Conservation (phyloP, 2,329 filamentous ascomycete species). For the Xylaria sp. region DNA sequence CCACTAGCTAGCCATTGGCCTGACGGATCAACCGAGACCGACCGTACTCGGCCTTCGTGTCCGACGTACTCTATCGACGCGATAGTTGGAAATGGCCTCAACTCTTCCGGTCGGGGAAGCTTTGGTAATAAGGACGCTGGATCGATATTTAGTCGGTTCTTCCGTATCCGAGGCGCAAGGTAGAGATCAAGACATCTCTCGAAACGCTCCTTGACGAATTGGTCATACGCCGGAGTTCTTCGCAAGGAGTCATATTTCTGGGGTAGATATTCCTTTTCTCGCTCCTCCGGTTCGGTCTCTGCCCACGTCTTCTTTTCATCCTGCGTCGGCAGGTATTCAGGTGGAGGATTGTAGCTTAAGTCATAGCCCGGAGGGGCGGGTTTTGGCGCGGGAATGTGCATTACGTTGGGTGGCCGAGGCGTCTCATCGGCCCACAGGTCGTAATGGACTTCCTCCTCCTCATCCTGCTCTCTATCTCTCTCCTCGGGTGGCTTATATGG, state of each 20-base stretch:
- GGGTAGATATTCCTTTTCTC: constrained; percentile 86
- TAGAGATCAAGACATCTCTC: constrained; percentile 95
- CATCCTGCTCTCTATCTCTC: constrained; percentile 68
- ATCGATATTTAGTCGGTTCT: constrained; percentile 96
- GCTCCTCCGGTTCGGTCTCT: constrained; percentile 82
- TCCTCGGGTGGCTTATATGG: constrained; percentile 81
- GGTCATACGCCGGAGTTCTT: constrained; percentile 88
- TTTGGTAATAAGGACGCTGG: constrained; percentile 91
- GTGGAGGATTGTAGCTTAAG: constrained; percentile 93
- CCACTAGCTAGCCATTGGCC: constrained; percentile 88
- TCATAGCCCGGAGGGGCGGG: constrained; percentile 91
- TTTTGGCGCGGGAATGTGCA: constrained; percentile 96
- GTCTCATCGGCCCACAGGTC: constrained; percentile 96
- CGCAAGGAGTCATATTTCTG: constrained; percentile 81
- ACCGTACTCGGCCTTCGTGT: constrained; percentile 85
- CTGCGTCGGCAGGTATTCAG: constrained; percentile 87
- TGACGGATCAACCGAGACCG: constrained; percentile 80
- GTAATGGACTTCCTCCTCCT: constrained; percentile 72
- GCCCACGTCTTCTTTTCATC: constrained; percentile 87
- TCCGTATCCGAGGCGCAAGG: constrained; percentile 85
- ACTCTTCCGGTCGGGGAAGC: constrained; percentile 86
- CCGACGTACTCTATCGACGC: constrained; percentile 86
- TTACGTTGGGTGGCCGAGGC: constrained; percentile 78
- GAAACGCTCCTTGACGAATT: constrained; percentile 93
- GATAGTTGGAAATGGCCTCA: constrained; percentile 91